Base-by-base conservation (phyloP, 2,329 filamentous ascomycete genomes). In the Sarocladium strictum region DNA sequence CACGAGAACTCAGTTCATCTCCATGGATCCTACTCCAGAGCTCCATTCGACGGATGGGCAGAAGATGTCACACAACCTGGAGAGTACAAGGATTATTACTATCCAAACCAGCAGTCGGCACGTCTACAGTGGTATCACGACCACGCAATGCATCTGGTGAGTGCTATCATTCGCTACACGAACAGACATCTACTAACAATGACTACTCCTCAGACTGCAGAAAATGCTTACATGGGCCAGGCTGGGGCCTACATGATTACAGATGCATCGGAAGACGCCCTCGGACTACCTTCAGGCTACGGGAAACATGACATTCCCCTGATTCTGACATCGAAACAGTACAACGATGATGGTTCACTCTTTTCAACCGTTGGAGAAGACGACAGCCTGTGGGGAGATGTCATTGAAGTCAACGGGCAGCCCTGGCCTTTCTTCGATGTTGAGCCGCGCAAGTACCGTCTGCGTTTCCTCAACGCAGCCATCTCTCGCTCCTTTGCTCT, bases 21-120 rank as follows among this genome's bases (percentile, higher is more conserved):
- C 19, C 80, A 83, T 59, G 79, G 80, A 1, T 79, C 76, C 12
- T 78, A 72, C 37, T 75, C 74, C 3, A 54, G 58, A 27, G 53
- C 58, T 35, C 38, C 55, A 29, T 60, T 54, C n/a, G 58, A 60
- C 38, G 58, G 58, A 11, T 43, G 40, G 40, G 40, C 40, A 23
- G 40, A 43, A 19, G 40, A 43, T 43, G 21, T 43, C 21, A 76
- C 76, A 1, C 51, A 66, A 1, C 72, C 74, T 0, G 77, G 78
- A 1, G 67, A 83, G 60, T 81, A 76, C 65, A 83, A 84, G 63
- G 81, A 84, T 58, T 83, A 84, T 63, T 84, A 83, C 63, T 85
- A 81, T 59, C 79, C 80, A 9, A 84, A 84, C 61, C 67, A 64
- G 12, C 75, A 83, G 61, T 57, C 58, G 37, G 77, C 73, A 1